Conservation (phyloP, 2,329 filamentous ascomycete species). For the Colletotrichum musae region DNA sequence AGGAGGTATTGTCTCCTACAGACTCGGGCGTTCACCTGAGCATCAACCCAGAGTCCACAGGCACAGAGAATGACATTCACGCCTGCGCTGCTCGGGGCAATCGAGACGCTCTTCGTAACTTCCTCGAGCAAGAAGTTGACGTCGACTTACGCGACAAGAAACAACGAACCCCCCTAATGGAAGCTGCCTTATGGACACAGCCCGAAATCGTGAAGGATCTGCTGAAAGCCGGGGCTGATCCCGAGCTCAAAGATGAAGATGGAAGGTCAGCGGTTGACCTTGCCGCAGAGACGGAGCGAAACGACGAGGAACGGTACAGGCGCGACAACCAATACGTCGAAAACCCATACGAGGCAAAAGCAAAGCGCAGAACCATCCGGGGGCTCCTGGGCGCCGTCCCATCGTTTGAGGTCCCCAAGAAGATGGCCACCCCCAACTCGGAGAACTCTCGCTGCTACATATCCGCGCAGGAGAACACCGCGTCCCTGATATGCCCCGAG, state of each 20-base stretch:
- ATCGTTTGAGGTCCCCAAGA: background rate
- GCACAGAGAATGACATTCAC: background rate
- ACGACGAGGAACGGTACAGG: background rate
- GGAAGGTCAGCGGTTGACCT: background rate
- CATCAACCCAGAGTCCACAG: background rate
- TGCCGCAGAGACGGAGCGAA: background rate
- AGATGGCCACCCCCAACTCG: background rate
- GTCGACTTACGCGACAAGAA: background rate
- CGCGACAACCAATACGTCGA: background rate
- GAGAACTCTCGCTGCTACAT: background rate
- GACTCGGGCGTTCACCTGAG: background rate
- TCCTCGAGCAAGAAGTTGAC: background rate
- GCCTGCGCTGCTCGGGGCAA: background rate
- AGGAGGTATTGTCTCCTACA: background rate
- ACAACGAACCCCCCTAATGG: background rate
- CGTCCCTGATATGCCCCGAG: background rate
- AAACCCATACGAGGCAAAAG: background rate
- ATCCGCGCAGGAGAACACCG: background rate
- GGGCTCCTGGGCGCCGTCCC: background rate
- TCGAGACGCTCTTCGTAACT: background rate
- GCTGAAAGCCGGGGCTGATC: background rate
- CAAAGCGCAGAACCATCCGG: background rate
- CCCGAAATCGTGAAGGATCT: background rate
- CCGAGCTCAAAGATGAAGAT: background rate
- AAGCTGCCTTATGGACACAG: background rate